A percentile compares a stretch with the other conserved stretches of the same genome.
These are phyloP conservation scores for Brettanomyces naardenensis DNA, from an alignment of 805 yeast genomes.

Conservation along the genomic window DNA sequence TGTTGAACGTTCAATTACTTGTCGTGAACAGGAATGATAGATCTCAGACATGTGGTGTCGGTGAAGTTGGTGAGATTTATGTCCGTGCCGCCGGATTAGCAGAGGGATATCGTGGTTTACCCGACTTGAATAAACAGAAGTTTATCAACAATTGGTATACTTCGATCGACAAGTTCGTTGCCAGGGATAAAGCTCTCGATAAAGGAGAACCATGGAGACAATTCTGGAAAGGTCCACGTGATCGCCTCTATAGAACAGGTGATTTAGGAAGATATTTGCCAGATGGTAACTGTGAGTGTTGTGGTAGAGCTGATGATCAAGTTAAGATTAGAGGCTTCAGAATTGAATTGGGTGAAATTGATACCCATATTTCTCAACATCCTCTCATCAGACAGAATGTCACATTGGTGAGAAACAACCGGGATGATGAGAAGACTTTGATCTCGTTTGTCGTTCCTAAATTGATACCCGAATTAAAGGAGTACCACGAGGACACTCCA, in stretches of 20 bases:
- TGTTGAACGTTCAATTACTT: slow-evolving; percentile 88
- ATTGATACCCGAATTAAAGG: slow-evolving; percentile 35
- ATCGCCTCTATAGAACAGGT: slow-evolving; percentile 93
- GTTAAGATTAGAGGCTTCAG: slow-evolving; percentile 98
- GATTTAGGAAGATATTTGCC: slow-evolving; percentile 95
- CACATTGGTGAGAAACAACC: slow-evolving; percentile 86
- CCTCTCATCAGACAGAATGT: slow-evolving; percentile 86
- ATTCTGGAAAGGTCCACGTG: slow-evolving; percentile 91
- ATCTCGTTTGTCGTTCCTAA: slow-evolving; percentile 87
- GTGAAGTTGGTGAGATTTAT: slow-evolving; percentile 97
- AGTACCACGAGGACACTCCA: slow-evolving; percentile 39
- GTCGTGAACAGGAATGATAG: slow-evolving; percentile 89
- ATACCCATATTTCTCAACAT: slow-evolving; percentile 93
- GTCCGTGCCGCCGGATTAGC: slow-evolving; percentile 98
- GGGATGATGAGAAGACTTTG: slow-evolving; percentile 85
- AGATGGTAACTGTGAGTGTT: slow-evolving; percentile 95
- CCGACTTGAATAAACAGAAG: slow-evolving; percentile 81
- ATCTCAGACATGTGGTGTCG: slow-evolving; percentile 91
- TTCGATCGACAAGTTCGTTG: slow-evolving; percentile 53
- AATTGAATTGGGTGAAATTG: slow-evolving; percentile 96
- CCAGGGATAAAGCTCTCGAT: slow-evolving; percentile 38
- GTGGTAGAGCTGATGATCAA: slow-evolving; percentile 99
- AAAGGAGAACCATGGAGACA: slow-evolving; percentile 60
- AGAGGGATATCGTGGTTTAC: slow-evolving; percentile 90
- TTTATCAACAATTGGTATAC: slow-evolving; percentile 91